Percentiles rank a stretch among this genome's conserved stretches.
These are phyloP conservation scores for Euphrasia confusa DNA, from an alignment of 257 asterid genomes.

Conservation along the genomic window DNA sequence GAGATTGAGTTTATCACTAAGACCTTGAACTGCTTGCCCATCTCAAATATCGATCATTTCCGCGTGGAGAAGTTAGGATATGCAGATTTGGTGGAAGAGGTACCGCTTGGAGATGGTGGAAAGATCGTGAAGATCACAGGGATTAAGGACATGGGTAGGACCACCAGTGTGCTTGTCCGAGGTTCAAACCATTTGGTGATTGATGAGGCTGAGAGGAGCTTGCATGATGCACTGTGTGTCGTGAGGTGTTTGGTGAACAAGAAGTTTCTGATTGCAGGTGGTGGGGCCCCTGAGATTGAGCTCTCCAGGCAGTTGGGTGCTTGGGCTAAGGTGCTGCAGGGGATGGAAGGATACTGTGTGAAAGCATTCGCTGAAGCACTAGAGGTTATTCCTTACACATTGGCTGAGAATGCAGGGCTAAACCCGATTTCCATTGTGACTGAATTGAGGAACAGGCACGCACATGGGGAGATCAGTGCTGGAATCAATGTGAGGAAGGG, in stretches of 20 bases:
- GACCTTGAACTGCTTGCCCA: conserved; percentile 95
- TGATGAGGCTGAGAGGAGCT: conserved; percentile 98
- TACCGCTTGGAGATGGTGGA: conserved; percentile 93
- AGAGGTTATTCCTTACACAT: conserved; percentile 93
- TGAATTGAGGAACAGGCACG: conserved; percentile 95
- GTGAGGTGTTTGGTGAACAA: conserved; percentile 96
- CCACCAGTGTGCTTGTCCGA: conserved; percentile 83
- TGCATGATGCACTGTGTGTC: conserved; percentile 97
- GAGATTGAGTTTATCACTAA: conserved; percentile 97
- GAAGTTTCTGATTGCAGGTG: conserved; percentile 95
- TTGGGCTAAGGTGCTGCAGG: conserved; percentile 94
- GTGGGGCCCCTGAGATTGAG: conserved; percentile 99
- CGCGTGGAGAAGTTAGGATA: conserved; percentile 78
- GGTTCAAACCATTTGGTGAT: conserved; percentile 90
- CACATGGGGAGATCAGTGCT: conserved; percentile 90
- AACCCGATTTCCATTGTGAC: conserved; percentile 95
- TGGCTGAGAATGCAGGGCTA: conserved; percentile 98
- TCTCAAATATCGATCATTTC: conserved; percentile 91
- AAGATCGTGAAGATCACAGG: conserved; percentile 89
- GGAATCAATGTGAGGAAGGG: conserved; percentile 99
- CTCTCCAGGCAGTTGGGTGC: conserved; percentile 95
- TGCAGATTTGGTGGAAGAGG: conserved; percentile 93
- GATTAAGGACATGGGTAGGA: conserved; percentile 95
- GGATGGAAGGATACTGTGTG: conserved; percentile 97
- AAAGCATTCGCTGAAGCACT: conserved; percentile 93